Evolutionary conservation across 768 basidiomycete genomes (phyloP), one percentile per base, ranked within the genome.

Genomic region (Amanita rubescens): DNA sequence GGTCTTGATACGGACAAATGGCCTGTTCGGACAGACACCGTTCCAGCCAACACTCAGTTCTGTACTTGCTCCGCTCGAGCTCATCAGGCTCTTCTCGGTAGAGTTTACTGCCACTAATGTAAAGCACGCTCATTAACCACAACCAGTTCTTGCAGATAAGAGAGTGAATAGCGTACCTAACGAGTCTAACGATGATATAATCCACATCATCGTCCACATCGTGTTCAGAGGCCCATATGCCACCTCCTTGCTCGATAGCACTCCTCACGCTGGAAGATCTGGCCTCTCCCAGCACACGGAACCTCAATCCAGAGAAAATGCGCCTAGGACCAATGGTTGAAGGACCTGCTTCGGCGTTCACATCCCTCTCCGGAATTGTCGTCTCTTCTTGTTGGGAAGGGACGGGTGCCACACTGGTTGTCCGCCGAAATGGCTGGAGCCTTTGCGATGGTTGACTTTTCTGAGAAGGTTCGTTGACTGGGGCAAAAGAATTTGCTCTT

Each of bases 21-120:
- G 78, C 75, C 42, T 89, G 85, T 54, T 85, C 82, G 51, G 80
- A 85, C 12, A 92, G 77, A 60, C 90, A 95, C 41, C 79, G 79
- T 65, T 97, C 94, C 1, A 97, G 73, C 94, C 94, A 97, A 63
- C 90, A 94, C 66, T 96, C 94, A 0, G 94, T 95, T 41, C 93
- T 80, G 61, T 83, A 90, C 59, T 81, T 84, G 3, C 59, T 51
- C 43, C 78, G 74, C 57, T 73, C 60, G 0, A 33, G 10, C 6
- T 70, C 66, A 50, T 83, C 80, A 5, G 66, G 62, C 62, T 89
- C 87, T 30, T 77, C 75, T 2, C 67, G 69, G 58, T 75, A 88
- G n/a, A 87, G 57, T 57, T 80, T 81, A 59, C 84, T 87, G 24
- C 87, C 88, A 60, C 88, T 90, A 54, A 33, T 42, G 47, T n/a